These are phyloP conservation scores for Domatiomyces globalis DNA, from an alignment of 2,329 filamentous ascomycete genomes.

Conservation along the genomic window DNA sequence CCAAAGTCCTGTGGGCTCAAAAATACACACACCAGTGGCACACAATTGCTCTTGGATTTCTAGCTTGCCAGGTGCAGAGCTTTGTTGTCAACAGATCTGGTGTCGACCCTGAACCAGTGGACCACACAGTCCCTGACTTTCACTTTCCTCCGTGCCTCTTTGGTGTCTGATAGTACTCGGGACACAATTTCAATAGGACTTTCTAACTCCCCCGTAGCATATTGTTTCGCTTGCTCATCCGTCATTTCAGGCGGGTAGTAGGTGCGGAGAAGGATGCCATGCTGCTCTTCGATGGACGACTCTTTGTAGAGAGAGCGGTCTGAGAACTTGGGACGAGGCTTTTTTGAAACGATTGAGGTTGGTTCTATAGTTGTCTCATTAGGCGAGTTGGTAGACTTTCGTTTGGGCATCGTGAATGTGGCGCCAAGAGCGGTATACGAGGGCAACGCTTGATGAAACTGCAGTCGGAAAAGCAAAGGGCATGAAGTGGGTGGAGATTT, in stretches of 20 bases:
- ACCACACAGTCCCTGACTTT: constrained; percentile 50
- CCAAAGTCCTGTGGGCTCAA: constrained; percentile 74
- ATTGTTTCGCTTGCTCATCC: constrained; percentile 61
- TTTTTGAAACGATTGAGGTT: neutral
- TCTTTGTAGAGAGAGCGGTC: constrained; percentile 9
- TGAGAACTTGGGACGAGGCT: neutral
- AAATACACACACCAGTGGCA: constrained; percentile 64
- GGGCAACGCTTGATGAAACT: neutral
- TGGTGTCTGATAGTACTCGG: constrained; percentile 47
- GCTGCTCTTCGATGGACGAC: constrained; percentile 24
- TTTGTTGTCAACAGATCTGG: constrained; percentile 61
- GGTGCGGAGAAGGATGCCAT: constrained; percentile 54
- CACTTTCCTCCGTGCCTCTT: constrained; percentile 38
- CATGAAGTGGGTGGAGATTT: neutral
- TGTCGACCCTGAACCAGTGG: constrained; percentile 83
- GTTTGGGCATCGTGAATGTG: neutral
- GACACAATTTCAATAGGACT: constrained; percentile 59
- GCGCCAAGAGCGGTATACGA: neutral
- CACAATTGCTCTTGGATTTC: constrained; percentile 49
- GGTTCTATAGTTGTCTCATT: neutral
- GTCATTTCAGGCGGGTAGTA: constrained; percentile 82
- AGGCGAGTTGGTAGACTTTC: neutral
- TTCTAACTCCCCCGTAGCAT: constrained; percentile 53
- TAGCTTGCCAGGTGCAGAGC: constrained; percentile 52
- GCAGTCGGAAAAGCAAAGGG: neutral